A percentile compares a stretch with the other conserved stretches of the same genome.
These are phyloP conservation scores for Sporothrix humicola DNA, from an alignment of 2,329 filamentous ascomycete species.

Conservation along the genomic window DNA sequence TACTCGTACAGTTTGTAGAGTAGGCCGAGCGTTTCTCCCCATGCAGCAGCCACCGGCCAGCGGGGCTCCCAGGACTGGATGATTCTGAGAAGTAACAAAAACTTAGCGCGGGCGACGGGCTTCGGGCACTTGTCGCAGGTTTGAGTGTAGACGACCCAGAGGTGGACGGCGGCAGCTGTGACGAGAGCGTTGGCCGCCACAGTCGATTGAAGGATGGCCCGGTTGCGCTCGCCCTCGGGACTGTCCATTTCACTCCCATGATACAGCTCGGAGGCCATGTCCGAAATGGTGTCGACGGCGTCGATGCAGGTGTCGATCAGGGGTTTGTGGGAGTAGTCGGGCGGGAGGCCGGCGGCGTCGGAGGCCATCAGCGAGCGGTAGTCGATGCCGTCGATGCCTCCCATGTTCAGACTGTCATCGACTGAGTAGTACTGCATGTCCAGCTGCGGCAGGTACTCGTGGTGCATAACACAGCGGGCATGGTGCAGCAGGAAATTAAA, in stretches of 20 bases:
- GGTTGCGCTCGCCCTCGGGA: background rate
- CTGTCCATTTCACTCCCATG: background rate
- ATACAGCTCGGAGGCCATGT: slow-evolving; percentile 10
- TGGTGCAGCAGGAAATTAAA: slow-evolving; percentile 29
- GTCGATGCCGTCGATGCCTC: background rate
- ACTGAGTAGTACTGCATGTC: slow-evolving; percentile 29
- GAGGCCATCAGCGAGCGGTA: slow-evolving; percentile 1
- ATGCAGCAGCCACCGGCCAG: slow-evolving; percentile 29
- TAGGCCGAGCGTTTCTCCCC: slow-evolving; percentile 28
- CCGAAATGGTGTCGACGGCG: slow-evolving; percentile 16
- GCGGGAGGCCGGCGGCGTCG: slow-evolving; percentile 8
- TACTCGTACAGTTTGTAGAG: slow-evolving; percentile 32
- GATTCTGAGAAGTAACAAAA: slow-evolving; percentile 9
- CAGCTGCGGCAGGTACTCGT: slow-evolving; percentile 34
- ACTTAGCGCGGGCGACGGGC: slow-evolving; percentile 22
- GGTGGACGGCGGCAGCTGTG: slow-evolving; percentile 22
- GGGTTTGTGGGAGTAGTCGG: slow-evolving; percentile 4
- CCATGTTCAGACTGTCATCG: background rate
- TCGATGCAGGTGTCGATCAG: slow-evolving; percentile 19
- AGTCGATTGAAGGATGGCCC: slow-evolving; percentile 3
- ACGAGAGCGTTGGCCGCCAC: slow-evolving; percentile 6
- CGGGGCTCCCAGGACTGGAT: slow-evolving; percentile 29
- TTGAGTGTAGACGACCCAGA: slow-evolving; percentile 31
- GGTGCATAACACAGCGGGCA: slow-evolving; percentile 27
- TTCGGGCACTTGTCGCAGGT: slow-evolving; percentile 31